A percentile compares a stretch with the other conserved stretches of the same genome.
Conservation (phyloP, 2,329 filamentous ascomycete genomes). For the Colletotrichum lini region DNA sequence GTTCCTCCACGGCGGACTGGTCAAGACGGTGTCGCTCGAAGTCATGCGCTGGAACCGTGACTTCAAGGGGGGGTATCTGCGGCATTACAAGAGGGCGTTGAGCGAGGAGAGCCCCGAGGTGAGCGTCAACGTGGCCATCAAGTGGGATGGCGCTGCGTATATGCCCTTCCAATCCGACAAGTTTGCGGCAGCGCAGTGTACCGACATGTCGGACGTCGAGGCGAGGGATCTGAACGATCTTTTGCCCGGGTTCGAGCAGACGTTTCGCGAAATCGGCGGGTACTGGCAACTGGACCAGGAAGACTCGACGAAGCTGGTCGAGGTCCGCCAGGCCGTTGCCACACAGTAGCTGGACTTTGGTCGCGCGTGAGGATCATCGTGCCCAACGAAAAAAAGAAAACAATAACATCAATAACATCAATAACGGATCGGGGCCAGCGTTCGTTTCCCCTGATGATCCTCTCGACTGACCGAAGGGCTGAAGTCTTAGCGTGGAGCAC, state of each 20-base stretch:
- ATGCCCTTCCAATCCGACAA: slow-evolving; percentile 16
- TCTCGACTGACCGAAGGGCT: slow-evolving; percentile 5
- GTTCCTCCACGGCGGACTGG: slow-evolving; percentile 30
- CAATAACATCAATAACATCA: neutral
- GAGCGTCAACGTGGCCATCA: slow-evolving; percentile 30
- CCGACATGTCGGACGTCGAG: slow-evolving; percentile 30
- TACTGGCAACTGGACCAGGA: slow-evolving; percentile 38
- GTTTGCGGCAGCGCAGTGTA: slow-evolving; percentile 27
- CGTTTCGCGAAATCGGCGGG: slow-evolving; percentile 27
- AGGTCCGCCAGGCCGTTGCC: no score
- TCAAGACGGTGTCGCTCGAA: slow-evolving; percentile 30
- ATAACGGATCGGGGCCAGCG: neutral
- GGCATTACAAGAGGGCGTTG: slow-evolving; percentile 27
- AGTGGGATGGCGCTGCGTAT: slow-evolving; percentile 29
- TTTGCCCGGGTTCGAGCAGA: slow-evolving; percentile 32
- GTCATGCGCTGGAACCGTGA: slow-evolving; percentile 33
- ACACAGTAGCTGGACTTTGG: no score
- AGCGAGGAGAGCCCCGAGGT: slow-evolving; percentile 28
- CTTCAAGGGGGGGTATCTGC: slow-evolving; percentile 22
- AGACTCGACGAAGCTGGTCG: neutral
- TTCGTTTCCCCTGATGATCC: slow-evolving; percentile 5
- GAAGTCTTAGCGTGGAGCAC: slow-evolving; percentile 7
- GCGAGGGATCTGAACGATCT: slow-evolving; percentile 26
- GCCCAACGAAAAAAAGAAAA: no score
- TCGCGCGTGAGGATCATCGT: no score